Conservation (phyloP, 208 protist genomes). For the Crithidia fasciculata region DNA sequence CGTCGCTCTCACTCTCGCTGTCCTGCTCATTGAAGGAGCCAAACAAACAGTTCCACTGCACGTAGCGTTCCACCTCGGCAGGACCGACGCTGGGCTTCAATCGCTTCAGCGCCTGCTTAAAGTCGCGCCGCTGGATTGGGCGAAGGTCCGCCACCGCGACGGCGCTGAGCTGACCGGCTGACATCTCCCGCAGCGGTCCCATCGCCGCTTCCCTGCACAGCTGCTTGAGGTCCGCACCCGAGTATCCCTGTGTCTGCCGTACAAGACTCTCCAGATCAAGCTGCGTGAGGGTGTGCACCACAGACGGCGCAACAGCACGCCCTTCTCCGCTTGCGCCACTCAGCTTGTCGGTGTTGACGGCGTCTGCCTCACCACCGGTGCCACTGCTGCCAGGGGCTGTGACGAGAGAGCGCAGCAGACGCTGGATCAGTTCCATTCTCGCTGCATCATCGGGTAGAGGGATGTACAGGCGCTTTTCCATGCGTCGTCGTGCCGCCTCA, state of each 20-base stretch:
- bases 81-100: constrained; percentile 82
- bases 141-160: constrained; percentile 57
- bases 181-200: constrained; percentile 77
- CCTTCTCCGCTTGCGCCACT: background rate
- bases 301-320: background rate
- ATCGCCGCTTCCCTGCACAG: constrained; percentile 83
- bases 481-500: constrained; percentile 83
- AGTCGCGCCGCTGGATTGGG: constrained; percentile 71
- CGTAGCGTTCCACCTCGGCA: constrained; percentile 75
- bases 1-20: constrained; percentile 25
- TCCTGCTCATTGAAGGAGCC: constrained; percentile 67
- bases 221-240: constrained; percentile 77
- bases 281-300: constrained; percentile 43
- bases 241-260: constrained; percentile 71
- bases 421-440: constrained; percentile 59
- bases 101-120: constrained; percentile 72
- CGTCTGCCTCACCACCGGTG: background rate
- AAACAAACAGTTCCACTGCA: constrained; percentile 85
- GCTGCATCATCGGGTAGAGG: constrained; percentile 78
- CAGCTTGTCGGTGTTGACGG: too few species aligned
- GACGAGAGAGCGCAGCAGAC: constrained; percentile 60
- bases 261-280: constrained; percentile 52
- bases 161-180: constrained; percentile 48
- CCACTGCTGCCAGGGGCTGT: background rate
- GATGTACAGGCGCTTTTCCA: constrained; percentile 94